A percentile compares a stretch with the other conserved stretches of the same genome.
Conservation (phyloP, 257 asterid species). For the Solanum bulbocastanum region DNA sequence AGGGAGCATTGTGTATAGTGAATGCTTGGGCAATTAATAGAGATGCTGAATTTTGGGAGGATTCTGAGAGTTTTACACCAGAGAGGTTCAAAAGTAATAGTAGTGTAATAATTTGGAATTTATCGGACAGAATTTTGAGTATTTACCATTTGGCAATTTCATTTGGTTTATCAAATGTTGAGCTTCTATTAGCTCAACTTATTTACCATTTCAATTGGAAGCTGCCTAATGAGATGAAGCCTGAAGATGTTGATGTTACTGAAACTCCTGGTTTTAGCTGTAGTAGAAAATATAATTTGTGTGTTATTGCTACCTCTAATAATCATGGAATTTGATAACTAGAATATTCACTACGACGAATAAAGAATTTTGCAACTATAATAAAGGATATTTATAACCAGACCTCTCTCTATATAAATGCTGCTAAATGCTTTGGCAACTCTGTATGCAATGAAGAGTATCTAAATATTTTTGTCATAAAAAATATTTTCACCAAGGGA, state of each 20-base stretch:
- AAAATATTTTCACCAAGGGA: neutral
- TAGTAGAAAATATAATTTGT: neutral
- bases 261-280: neutral
- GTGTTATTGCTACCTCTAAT: neutral
- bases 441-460: neutral
- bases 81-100: neutral
- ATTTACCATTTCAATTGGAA: neutral
- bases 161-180: neutral
- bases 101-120: neutral
- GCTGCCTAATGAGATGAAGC: neutral
- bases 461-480: no score
- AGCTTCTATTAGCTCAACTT: neutral
- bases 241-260: neutral
- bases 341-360: neutral
- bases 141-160: neutral
- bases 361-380: neutral
- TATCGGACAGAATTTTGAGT: neutral
- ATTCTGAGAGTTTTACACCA: neutral
- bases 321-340: neutral
- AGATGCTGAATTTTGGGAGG: neutral
- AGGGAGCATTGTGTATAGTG: no score
- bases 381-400: neutral
- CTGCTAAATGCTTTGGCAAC: no score
- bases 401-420: no score
- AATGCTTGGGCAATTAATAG: neutral